Percentiles rank a stretch among this genome's conserved stretches.
Evolutionary conservation across 2,329 filamentous ascomycete genomes (phyloP).

Genomic region (Ceratocystis diversiconidia): DNA sequence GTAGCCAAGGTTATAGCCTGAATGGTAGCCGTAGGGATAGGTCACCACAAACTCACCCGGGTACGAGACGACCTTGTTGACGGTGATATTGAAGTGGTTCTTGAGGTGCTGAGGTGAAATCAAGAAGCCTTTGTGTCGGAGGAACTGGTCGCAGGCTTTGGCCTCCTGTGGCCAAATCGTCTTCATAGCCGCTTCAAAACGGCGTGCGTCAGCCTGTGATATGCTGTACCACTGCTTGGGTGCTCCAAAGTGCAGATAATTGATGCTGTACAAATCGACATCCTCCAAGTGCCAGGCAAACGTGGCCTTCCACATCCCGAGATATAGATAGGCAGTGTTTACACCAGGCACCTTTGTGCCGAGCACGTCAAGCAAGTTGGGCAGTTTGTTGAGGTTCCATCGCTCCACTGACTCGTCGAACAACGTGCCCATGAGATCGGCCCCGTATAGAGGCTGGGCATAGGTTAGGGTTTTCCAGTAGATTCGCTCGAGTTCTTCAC

Average conservation of each 20-base stretch:
- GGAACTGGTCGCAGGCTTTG: conserved; percentile 89
- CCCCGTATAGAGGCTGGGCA: conserved; percentile 86
- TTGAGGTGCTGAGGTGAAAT: conserved; percentile 82
- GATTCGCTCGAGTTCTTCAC: conserved; percentile 80
- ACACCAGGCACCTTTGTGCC: conserved; percentile 94
- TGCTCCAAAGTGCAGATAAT: conserved; percentile 96
- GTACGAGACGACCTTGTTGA: conserved; percentile 89
- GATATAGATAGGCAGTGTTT: conserved; percentile 92
- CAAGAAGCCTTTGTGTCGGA: conserved; percentile 93
- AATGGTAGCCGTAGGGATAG: conserved; percentile 96
- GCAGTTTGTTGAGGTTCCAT: conserved; percentile 93
- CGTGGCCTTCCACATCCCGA: conserved; percentile 99
- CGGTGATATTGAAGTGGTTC: conserved; percentile 83
- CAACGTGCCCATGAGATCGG: conserved; percentile 88
- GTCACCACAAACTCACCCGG: conserved; percentile 98
- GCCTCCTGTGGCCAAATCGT: conserved; percentile 88
- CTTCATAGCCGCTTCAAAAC: conserved; percentile 91
- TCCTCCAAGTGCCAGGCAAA: conserved; percentile 99
- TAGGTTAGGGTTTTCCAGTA: conserved; percentile 98
- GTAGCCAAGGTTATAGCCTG: conserved; percentile 93
- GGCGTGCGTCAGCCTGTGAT: conserved; percentile 81
- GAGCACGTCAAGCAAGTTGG: conserved; percentile 83
- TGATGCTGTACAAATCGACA: conserved; percentile 98
- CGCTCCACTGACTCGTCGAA: conserved; percentile 71
- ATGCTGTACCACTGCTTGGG: conserved; percentile 99